Evolutionary conservation across 257 asterid genomes (phyloP).

Genomic region (Rauvolfia tetraphylla): DNA sequence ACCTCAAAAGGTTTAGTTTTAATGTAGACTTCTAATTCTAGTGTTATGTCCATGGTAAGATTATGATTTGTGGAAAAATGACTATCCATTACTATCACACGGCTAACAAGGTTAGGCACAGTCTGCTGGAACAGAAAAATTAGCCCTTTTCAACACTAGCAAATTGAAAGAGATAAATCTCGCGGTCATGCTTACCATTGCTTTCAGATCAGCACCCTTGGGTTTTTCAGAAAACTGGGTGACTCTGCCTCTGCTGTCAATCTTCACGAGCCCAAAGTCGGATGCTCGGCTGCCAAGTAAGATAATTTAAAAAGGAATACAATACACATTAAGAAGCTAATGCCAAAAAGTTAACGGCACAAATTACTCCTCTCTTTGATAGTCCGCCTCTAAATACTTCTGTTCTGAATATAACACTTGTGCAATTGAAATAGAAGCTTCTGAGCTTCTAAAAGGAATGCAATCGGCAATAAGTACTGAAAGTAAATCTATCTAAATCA

Average conservation of each 20-base stretch:
- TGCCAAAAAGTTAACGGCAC: neutral
- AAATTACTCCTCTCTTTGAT: neutral
- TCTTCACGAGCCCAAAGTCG: conserved; percentile 78
- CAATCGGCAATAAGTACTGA: neutral
- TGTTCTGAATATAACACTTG: neutral
- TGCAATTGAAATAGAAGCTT: too few species aligned
- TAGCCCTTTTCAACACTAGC: neutral
- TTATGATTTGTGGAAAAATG: too few species aligned
- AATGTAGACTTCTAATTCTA: neutral
- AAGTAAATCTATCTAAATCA: neutral
- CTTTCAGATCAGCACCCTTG: conserved; percentile 61
- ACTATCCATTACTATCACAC: neutral
- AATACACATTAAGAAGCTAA: neutral
- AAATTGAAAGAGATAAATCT: neutral
- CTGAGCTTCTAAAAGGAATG: too few species aligned
- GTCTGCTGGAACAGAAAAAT: neutral
- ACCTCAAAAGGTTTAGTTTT: neutral
- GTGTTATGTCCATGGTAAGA: neutral
- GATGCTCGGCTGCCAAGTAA: conserved; percentile 77
- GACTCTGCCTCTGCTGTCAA: conserved; percentile 77
- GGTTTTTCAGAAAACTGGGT: conserved; percentile 88
- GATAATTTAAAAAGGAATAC: conserved; percentile 6
- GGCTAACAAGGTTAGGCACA: neutral
- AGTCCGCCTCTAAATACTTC: neutral
- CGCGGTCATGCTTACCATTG: conserved; percentile 55